A percentile compares a stretch with the other conserved stretches of the same genome.
phyloP scores from a whole-genome alignment of 2,329 filamentous ascomycete genomes.

The Teratosphaeria destructans region DNA sequence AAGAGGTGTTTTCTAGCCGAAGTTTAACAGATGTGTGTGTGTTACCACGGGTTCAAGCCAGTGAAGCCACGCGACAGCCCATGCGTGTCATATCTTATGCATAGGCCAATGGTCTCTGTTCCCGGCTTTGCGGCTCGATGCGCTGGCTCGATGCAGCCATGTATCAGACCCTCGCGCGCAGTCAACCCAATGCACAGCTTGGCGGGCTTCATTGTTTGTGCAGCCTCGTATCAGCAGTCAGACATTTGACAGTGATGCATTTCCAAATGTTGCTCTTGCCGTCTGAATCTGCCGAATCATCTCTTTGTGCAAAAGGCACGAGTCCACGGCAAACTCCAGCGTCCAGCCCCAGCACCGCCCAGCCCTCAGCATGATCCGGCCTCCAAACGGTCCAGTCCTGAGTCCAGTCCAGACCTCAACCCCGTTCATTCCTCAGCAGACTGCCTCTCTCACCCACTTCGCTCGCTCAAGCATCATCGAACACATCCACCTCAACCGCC shows the following conservation, averaged over 20 bases:
- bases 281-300: neutral
- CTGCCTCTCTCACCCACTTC: too few species aligned
- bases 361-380: neutral
- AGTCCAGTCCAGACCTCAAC: neutral
- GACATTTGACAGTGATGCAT: neutral
- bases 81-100: neutral
- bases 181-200: neutral
- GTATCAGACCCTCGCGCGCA: neutral
- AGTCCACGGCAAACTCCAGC: neutral
- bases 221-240: neutral
- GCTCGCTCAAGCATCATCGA: neutral
- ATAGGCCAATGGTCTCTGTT: neutral
- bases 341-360: too few species aligned
- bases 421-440: too few species aligned
- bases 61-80: neutral
- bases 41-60: neutral
- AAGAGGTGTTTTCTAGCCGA: neutral
- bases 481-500: constrained; percentile 37
- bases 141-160: neutral
- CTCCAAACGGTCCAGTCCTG: neutral
- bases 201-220: neutral
- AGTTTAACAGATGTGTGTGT: neutral
- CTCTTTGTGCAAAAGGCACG: neutral
- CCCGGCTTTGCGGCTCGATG: neutral
- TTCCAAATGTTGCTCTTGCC: neutral